phyloP scores from a whole-genome alignment of 306 rosid genomes.

The Lagenaria siceraria region DNA sequence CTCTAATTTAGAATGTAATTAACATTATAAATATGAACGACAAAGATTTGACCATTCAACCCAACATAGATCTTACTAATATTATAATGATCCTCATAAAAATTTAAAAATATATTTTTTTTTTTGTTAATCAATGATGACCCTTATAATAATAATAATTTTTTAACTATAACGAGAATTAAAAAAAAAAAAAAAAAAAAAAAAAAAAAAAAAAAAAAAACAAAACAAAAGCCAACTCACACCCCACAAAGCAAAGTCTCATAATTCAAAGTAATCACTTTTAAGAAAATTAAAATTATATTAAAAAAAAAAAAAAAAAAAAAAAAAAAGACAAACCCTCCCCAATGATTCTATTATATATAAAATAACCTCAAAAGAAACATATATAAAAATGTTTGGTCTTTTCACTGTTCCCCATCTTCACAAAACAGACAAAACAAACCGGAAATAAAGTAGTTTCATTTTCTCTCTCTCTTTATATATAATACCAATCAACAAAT shows the following conservation, averaged over 20 bases:
- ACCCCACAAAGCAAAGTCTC: background rate
- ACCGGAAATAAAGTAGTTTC: background rate
- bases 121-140: too few species aligned
- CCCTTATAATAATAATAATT: too few species aligned
- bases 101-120: background rate
- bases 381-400: background rate
- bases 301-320: too few species aligned
- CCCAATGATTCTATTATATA: background rate
- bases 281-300: background rate
- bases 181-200: background rate
- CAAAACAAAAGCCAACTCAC: background rate
- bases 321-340: too few species aligned
- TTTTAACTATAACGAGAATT: background rate
- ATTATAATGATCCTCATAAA: background rate
- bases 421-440: constrained; percentile 2
- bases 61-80: background rate
- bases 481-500: background rate
- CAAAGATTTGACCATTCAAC: too few species aligned
- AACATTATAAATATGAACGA: background rate
- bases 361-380: too few species aligned
- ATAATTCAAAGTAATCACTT: background rate
- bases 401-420: constrained; percentile 4
- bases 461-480: background rate
- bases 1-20: background rate
- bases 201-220: background rate